Evolutionary conservation across 257 asterid genomes (phyloP).

Genomic region (Euphrasia confusa): DNA sequence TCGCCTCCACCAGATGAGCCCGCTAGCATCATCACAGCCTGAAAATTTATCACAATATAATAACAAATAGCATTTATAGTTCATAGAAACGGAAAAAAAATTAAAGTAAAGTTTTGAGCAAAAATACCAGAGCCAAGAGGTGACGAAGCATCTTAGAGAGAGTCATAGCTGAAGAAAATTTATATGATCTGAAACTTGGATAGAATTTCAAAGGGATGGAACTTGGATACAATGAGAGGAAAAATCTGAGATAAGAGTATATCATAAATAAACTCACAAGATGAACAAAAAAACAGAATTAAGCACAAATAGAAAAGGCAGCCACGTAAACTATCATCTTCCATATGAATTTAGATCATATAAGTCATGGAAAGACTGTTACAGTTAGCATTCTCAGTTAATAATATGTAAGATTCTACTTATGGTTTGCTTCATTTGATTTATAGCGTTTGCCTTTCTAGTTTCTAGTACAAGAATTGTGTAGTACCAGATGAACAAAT

Average conservation of each 20-base stretch:
- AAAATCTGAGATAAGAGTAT: neutral
- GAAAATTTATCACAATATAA: too few species aligned
- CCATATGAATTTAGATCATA: conserved; percentile 6
- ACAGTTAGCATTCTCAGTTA: neutral
- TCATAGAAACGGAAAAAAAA: too few species aligned
- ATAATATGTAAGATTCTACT: neutral
- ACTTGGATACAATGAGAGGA: neutral
- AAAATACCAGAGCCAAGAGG: too few species aligned
- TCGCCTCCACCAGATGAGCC: too few species aligned
- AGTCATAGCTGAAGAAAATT: too few species aligned
- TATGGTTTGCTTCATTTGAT: conserved; percentile 20
- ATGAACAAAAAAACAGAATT: neutral
- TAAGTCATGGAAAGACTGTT: neutral
- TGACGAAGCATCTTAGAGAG: too few species aligned
- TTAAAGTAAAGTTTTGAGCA: too few species aligned
- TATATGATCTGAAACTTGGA: too few species aligned
- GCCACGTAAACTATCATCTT: conserved; percentile 7
- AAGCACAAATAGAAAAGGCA: conserved; percentile 3
- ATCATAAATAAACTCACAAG: too few species aligned
- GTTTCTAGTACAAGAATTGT: neutral
- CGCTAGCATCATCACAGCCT: too few species aligned
- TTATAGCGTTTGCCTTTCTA: neutral
- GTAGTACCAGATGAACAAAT: neutral
- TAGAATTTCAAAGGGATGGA: neutral
- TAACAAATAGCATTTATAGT: too few species aligned